Base-by-base conservation (phyloP, 805 yeast species). In the Yarrowia bubula region DNA sequence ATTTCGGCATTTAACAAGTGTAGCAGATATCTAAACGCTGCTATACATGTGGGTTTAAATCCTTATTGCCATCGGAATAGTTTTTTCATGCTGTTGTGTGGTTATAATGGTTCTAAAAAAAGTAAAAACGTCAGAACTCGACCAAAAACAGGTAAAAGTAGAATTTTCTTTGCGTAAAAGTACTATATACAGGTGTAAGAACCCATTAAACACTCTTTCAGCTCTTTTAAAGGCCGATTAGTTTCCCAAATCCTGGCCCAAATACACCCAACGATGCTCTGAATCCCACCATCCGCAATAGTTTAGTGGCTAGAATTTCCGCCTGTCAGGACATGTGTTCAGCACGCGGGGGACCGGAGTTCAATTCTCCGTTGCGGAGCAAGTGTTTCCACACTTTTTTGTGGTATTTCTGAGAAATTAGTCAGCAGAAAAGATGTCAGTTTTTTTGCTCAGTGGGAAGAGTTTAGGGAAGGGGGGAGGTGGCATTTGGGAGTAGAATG, bases 291-390 rank as follows among this genome's bases (percentile, higher is more conserved):
- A 31, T 51, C 43, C 60, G 60, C 60, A 72, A 74, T 74, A 74
- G 76, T 74, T 74, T 74, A 74, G 75, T 74, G 77, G 77, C 75
- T 72, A 74, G 76, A 74, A 74, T 74, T 70, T 70, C 75, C 76
- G 76, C 75, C 75, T 74, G 76, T 74, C 76, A 74, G 67, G 11
- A 48, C 55, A 8, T 17, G 13, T 48, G 55, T 48, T 48, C 55
- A 48, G 55, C 55, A 48, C 55, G 55, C 55, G 55, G 55, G 55
- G 55, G 55, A 48, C 55, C 55, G 55, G 55, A 48, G 55, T 48
- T 48, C 55, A 48, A 48, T 48, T 48, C 55, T 48, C 55, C 55
- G 55, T 48, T 48, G 55, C 55, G 55, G 55, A 48, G 55, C 4
- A n/a, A 32, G 39, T 47, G 53, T 17, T 47, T 47, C 32, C n/a